These are phyloP conservation scores for Penstemon newberryi DNA, from an alignment of 257 asterid genomes.

Conservation along the genomic window DNA sequence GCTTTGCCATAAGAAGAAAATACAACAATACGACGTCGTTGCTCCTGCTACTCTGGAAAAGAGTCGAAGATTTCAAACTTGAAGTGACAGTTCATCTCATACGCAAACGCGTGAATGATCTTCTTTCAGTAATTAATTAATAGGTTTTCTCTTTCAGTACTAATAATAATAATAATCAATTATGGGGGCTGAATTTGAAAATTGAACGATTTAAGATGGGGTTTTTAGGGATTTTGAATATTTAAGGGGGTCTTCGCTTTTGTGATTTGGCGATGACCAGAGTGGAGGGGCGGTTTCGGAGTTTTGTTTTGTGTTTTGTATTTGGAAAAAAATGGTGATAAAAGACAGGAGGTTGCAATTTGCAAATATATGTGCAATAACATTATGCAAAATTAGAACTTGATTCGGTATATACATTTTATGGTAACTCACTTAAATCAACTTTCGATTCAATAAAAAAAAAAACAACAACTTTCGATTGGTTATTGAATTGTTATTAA, in stretches of 20 bases:
- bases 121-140: slow-evolving; percentile 26
- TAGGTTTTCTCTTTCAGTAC: slow-evolving; percentile 22
- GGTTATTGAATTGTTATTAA: too few species aligned
- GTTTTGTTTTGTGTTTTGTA: neutral
- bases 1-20: slow-evolving; percentile 66
- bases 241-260: slow-evolving; percentile 28
- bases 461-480: too few species aligned
- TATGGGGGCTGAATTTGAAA: slow-evolving; percentile 35
- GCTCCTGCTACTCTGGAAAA: slow-evolving; percentile 46
- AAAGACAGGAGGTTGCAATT: too few species aligned
- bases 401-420: too few species aligned
- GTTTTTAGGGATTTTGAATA: slow-evolving; percentile 43
- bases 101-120: slow-evolving; percentile 19
- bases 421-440: too few species aligned
- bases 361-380: too few species aligned
- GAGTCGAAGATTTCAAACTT: slow-evolving; percentile 61
- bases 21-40: slow-evolving; percentile 25
- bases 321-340: too few species aligned
- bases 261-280: slow-evolving; percentile 47
- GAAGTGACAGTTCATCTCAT: slow-evolving; percentile 46
- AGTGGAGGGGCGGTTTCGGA: slow-evolving; percentile 36
- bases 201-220: slow-evolving; percentile 32
- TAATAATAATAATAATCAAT: slow-evolving; percentile 18
- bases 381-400: too few species aligned
- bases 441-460: too few species aligned